Evolutionary conservation across 2,329 filamentous ascomycete species (phyloP), one percentile per base, ranked within the genome.

Genomic region (Volutella citrinella): DNA sequence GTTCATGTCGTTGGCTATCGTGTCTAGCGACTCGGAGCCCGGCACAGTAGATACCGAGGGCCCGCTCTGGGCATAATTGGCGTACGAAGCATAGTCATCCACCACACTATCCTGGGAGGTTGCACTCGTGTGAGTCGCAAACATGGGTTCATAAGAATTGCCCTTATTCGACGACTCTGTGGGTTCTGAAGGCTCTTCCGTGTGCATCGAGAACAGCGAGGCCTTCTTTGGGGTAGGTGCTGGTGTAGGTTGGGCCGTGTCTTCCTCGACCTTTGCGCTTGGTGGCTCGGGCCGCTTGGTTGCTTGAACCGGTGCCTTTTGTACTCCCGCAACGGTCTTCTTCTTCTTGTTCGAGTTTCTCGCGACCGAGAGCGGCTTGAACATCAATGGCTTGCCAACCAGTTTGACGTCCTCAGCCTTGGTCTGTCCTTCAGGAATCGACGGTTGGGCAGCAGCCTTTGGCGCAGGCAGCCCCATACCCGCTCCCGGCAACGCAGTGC

Each of bases 311-410:
- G 47, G 41, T 12, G 42, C 32, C 7, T 40, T 51, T 10, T 42
- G 35, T 11, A 38, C 18, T 5, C 32, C 43, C 10, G 37, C 40
- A 5, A 51, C 34, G 16, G 61, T 58, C 37, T 70, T 66, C 52
- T 76, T 82, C 65, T 83, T 87, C 64, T 85, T 88, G 43, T 76
- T 77, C 19, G 80, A 73, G 43, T 84, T 87, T 42, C 87, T 76
- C 12, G 82, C 78, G 11, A 96, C 89, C 2, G 90, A 95, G 22
- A 96, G 68, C 5, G 91, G 91, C 56, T 82, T 85, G 61, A 97
- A 96, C 78, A 88, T 86, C 60, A 90, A 78, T 10, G 88, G 79
- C 49, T 90, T 93, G 14, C 85, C 86, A 3, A 82, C 76, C 11
- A 85, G 63, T 62, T 86, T 83, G 12, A 84, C 74, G 38, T 83